A percentile compares a stretch with the other conserved stretches of the same genome.
These are phyloP conservation scores for Akebia trifoliata DNA, from an alignment of 164 flowering plant genomes.

Conservation along the genomic window DNA sequence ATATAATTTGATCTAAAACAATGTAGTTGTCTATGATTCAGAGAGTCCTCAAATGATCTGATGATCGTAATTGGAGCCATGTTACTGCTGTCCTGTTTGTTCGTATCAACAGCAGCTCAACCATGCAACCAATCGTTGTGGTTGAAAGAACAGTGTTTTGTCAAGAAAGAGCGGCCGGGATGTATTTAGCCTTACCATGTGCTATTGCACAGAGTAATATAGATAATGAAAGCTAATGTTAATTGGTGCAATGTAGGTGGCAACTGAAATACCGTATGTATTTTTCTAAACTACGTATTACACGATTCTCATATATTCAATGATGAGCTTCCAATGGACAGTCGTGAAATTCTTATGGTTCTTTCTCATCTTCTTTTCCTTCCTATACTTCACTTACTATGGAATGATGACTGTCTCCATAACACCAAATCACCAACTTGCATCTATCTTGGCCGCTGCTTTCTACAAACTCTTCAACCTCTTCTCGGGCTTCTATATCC, in stretches of 20 bases:
- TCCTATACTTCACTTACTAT: slow-evolving; percentile 48
- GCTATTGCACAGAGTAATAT: slow-evolving; percentile 64
- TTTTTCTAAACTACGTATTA: slow-evolving; percentile 34
- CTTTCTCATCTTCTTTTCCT: slow-evolving; percentile 40
- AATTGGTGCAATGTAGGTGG: slow-evolving; percentile 22
- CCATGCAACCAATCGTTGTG: slow-evolving; percentile 83
- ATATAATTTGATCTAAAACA: slow-evolving; percentile 3
- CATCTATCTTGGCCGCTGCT: slow-evolving; percentile 58
- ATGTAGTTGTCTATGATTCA: slow-evolving; percentile 20
- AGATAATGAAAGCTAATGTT: neutral
- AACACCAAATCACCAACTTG: slow-evolving; percentile 48
- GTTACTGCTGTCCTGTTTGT: slow-evolving; percentile 70
- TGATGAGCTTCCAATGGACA: slow-evolving; percentile 46
- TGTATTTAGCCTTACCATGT: slow-evolving; percentile 91
- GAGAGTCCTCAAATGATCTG: slow-evolving; percentile 51
- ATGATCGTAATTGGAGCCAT: slow-evolving; percentile 72
- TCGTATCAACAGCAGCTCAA: slow-evolving; percentile 70
- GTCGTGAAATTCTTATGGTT: slow-evolving; percentile 43
- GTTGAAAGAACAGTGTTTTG: slow-evolving; percentile 85
- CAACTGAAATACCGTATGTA: slow-evolving; percentile 35
- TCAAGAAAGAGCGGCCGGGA: slow-evolving; percentile 89
- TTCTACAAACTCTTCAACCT: slow-evolving; percentile 74
- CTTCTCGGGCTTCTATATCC: slow-evolving; percentile 87
- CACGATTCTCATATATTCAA: slow-evolving; percentile 36
- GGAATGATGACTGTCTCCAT: slow-evolving; percentile 55